Base-by-base conservation (phyloP, 2,329 filamentous ascomycete species). In the Coniosporium tulheliwenetii region DNA sequence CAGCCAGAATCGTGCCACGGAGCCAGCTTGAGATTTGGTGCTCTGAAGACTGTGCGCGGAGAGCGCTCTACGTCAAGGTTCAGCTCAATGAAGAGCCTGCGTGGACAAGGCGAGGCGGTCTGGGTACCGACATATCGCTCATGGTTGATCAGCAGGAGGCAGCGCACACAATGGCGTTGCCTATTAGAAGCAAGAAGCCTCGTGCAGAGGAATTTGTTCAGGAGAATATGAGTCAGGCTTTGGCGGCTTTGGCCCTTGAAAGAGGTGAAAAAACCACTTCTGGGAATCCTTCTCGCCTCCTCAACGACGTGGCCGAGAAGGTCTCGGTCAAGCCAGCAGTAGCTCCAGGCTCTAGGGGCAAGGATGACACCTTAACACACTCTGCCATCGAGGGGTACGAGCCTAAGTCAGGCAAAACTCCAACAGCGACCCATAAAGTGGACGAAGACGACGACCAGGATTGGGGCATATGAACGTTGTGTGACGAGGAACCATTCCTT, bases 21-120 rank as follows among this genome's bases (percentile, higher is more conserved):
- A 75, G 77, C 48, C 77, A 85, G 52, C 60, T 87, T 12, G 84
- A 91, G 62, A 81, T 79, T 60, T 98, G 86, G 85, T 98, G 91
- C 60, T 84, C 79, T 0, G 70, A 79, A 41, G 70, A 69, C 33
- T 98, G 91, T 62, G 83, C 83, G 2, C 74, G 76, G 47, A 72
- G 84, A 38, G 86, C 84, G 2, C 67, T 93, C 48, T 94, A 86
- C 59, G 70, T 96, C 50, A 84, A 86, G 53, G 82, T 93, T 16
- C 91, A 98, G 66, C 72, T 96, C 33, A 80, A 74, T 48, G 82
- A 91, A 54, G 79, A 81, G 46, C 85, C 86, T 0, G 84, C 83
- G 0, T 94, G 87, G 85, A 77, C 91, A 59, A 71, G 87, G 40
- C 73, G 72, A 5, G 76, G 73, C 26, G 58, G 57, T 5, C 50